Evolutionary conservation across 2,329 filamentous ascomycete species (phyloP).

Genomic region (Samsoniella hepiali): DNA sequence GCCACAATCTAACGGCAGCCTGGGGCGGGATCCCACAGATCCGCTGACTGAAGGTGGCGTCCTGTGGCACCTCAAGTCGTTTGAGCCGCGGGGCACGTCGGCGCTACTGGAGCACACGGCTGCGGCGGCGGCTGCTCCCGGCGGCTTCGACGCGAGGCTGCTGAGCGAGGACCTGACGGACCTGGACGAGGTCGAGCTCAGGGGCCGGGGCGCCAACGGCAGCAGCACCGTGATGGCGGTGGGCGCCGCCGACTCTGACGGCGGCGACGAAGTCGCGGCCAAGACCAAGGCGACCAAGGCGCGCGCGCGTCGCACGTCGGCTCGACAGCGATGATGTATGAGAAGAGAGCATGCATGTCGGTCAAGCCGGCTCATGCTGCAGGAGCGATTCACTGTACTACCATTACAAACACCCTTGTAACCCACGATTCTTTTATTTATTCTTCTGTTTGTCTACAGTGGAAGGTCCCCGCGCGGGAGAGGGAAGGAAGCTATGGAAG

Average conservation of each 20-base stretch:
- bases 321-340: background rate
- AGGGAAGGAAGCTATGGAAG: background rate
- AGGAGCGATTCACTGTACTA: background rate
- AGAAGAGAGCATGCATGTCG: background rate
- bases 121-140: background rate
- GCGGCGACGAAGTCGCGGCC: background rate
- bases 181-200: constrained; percentile 85
- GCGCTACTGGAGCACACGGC: constrained; percentile 64
- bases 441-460: no score
- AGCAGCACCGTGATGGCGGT: constrained; percentile 37
- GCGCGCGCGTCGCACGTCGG: constrained; percentile 2
- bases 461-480: no score
- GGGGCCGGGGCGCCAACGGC: constrained; percentile 57
- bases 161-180: constrained; percentile 89
- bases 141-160: constrained; percentile 56
- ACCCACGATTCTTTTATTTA: no score
- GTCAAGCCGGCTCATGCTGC: no score
- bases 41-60: constrained; percentile 71
- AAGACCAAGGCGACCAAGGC: constrained; percentile 4
- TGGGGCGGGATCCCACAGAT: constrained; percentile 47
- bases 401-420: background rate
- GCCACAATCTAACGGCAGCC: constrained; percentile 61
- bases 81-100: constrained; percentile 76
- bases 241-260: background rate
- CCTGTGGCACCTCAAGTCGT: constrained; percentile 82